Evolutionary conservation across 306 rosid species (phyloP), one percentile per base, ranked within the genome.

Genomic region (Cucurbita pepo): DNA sequence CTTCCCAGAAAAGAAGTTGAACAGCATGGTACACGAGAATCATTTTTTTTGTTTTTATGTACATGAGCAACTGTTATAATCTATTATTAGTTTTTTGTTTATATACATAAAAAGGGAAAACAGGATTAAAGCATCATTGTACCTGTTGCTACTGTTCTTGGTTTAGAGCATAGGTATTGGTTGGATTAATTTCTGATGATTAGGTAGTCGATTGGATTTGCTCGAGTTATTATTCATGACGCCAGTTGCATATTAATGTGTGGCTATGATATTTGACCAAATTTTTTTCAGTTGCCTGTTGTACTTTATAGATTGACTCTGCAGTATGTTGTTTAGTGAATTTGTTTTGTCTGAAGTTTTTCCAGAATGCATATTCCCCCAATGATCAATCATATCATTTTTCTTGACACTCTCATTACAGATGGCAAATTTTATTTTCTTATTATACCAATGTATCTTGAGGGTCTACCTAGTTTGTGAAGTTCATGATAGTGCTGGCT

Each of bases 1-100:
- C 94, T 91, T 79, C 85, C 95, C 52, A 89, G 58, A 71, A 88
- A 82, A 83, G 95, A 91, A 79, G 77, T 94, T 79, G 84, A 75
- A 70, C 82, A 76, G 63, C 88, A 91, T 56, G 97, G 98, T 89
- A 67, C 21, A 25, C 48, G 18, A 22, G 21, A 67, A 22, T 14
- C 57, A 4, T 67, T 13, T 16, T 14, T 67, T 67, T 47, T 67
- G 18, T 22, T 67, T 67, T 25, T 67, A 67, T 48, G 44, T 25
- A 8, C 38, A 45, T 67, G 57, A 13, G 1, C n/a, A 6, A 19
- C 3, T 22, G 57, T 13, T 45, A 15, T 25, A 25, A 22, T 7
- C 14, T 12, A 65, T 8, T 67, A 45, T 47, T 47, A 21, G 38
- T n/a, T 19, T 51, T 30, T 54, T 21, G 22, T 19, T 41, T 37